These are phyloP conservation scores for Fusarium sp. DNA, from an alignment of 2,329 filamentous ascomycete species.

Conservation along the genomic window DNA sequence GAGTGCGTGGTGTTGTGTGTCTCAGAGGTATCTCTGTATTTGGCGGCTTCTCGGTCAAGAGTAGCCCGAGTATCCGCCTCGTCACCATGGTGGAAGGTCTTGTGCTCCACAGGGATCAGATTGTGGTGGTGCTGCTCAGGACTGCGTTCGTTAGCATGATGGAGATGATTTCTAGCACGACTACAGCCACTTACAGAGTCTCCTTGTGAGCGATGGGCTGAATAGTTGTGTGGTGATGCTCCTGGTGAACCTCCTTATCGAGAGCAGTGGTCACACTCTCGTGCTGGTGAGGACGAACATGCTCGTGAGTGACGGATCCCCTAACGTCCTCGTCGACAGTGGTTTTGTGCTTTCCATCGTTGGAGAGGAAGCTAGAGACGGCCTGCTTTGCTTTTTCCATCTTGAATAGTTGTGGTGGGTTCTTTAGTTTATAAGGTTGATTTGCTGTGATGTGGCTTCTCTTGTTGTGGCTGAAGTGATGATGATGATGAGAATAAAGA, in stretches of 20 bases:
- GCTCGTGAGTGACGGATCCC: conserved; percentile 68
- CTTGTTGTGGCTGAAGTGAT: neutral
- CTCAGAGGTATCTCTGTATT: conserved; percentile 43
- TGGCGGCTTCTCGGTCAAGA: conserved; percentile 60
- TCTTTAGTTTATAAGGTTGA: neutral
- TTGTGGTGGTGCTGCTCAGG: conserved; percentile 72
- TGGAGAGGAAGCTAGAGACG: conserved; percentile 67
- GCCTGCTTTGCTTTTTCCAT: conserved; percentile 74
- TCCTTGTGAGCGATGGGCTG: conserved; percentile 64
- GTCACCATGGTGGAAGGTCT: conserved; percentile 68
- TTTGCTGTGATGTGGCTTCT: neutral
- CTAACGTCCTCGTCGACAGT: conserved; percentile 73
- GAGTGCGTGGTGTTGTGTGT: conserved; percentile 46
- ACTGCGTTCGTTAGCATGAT: conserved; percentile 24
- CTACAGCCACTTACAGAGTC: conserved; percentile 53
- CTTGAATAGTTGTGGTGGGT: neutral
- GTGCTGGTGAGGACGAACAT: conserved; percentile 66
- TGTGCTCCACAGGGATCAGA: conserved; percentile 66
- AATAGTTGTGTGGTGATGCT: conserved; percentile 75
- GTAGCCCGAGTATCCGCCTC: conserved; percentile 55
- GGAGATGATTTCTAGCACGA: neutral
- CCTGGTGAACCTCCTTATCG: conserved; percentile 75
- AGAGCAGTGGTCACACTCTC: conserved; percentile 70
- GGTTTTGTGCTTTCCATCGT: conserved; percentile 73
- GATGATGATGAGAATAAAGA: neutral